Evolutionary conservation across 108 stramenopile genomes (phyloP), one percentile per base, ranked within the genome.

Genomic region (Schizochytrium sp.): DNA sequence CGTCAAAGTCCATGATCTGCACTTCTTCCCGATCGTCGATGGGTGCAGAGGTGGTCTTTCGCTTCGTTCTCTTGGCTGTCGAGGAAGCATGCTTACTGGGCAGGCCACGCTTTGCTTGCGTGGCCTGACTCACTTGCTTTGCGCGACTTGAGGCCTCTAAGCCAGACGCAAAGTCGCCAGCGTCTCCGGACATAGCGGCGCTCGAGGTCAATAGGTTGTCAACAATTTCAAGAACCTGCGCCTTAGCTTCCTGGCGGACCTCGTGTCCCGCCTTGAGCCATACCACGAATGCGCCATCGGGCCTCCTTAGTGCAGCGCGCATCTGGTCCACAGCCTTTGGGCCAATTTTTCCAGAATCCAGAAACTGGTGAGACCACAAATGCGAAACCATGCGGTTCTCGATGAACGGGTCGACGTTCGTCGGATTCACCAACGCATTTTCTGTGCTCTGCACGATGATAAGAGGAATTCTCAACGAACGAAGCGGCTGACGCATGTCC

Each of bases 401-500:
- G n/a, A 94, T 87, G 58, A 93, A 92, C 21, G 91, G 58, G 90
- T 94, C 94, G 29, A 94, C 93, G 47, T 94, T 94, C 71, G 93
- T 87, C 8, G 94, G 87, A 88, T 91, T 91, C 55, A 94, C 90
- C 19, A 94, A 72, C 23, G 90, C 44, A 83, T 93, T 91, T 72
- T 93, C 94, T 41, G 94, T 94, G 48, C 89, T 90, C 60, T 94
- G 92, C 25, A 92, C 5, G 5, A 90, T 45, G 12, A 92, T 60
- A 14, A 92, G 53, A 5, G 92, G 92, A 16, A 92, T n/a, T 18
- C 72, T 51, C 8, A 92, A 8, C 88, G 87, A 28, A 58, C 53
- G 60, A 14, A 91, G 51, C 5, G 58, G 89, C 16, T 60, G 87
- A 44, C 87, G 89, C 90, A 94, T 48, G 72, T 94, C 93, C 29